Base-by-base conservation (phyloP, 768 basidiomycete genomes). In the Xanthoconium purpureum region DNA sequence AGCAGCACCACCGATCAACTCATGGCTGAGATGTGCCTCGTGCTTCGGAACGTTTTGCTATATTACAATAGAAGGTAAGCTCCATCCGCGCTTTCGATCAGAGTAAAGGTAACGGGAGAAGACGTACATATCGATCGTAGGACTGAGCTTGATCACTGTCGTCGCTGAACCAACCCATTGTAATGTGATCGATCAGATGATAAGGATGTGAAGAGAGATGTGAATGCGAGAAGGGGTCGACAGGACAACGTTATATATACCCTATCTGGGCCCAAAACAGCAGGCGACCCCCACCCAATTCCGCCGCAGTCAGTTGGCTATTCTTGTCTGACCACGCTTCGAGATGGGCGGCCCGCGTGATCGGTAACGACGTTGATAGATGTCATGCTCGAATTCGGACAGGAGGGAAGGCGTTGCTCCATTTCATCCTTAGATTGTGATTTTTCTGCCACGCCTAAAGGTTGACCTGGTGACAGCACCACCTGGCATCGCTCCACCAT, bases 171-270 rank as follows among this genome's bases (percentile, higher is more conserved):
- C 15, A 17, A 17, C 57, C 62, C 64, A 69, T 64, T 29, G 9
- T 59, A 45, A 36, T 52, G 35, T 18, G 35, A 52, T 61, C 0
- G 38, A 56, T 40, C 33, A 18, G 28, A 46, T 29, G 45, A 46
- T 51, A 36, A 45, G 38, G 47, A 40, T 24, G 2, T 24, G 24
- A 24, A 24, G 24, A 24, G 24, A 24, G 24, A 24, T 24, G 24
- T 24, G 24, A 24, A 24, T 24, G 24, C 24, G 28, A 55, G 17
- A 0, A 8, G 11, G 39, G 1, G 14, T 28, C 10, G 8, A 24
- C 9, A 28, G 10, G 39, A 29, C 20, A n/a, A 38, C 44, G 32
- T 66, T 63, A 66, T 61, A 69, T 67, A 69, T 49, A 52, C 50
- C 43, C 6, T 44, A 47, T 47, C 29, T 63, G 51, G 51, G 60